These are phyloP conservation scores for Paspalum vaginatum DNA, from an alignment of 176 grass and related monocot genomes.

Conservation along the genomic window DNA sequence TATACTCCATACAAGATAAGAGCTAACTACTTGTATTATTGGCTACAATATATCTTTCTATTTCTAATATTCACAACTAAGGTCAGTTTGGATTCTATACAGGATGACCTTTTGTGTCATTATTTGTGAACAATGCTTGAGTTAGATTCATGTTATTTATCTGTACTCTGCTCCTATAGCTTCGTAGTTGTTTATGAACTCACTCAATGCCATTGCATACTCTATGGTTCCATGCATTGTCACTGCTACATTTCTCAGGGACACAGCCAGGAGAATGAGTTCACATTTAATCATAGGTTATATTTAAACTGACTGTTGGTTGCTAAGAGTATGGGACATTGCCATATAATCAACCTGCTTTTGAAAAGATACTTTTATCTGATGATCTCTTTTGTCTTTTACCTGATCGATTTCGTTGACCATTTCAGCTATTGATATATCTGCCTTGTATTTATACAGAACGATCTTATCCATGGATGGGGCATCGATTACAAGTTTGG, in stretches of 20 bases:
- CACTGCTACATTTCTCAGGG: conserved; percentile 14
- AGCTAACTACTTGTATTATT: background rate
- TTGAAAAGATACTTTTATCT: background rate
- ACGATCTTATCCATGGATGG: conserved; percentile 93
- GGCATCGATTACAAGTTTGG: conserved; percentile 96
- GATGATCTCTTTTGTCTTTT: conserved; percentile 13
- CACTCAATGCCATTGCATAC: background rate
- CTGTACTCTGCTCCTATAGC: background rate
- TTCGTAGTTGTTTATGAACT: conserved; percentile 12
- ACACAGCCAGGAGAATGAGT: background rate
- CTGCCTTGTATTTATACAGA: conserved; percentile 55
- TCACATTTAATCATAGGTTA: background rate
- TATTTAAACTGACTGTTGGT: conserved; percentile 8
- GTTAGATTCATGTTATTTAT: conserved; percentile 13
- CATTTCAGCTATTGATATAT: conserved; percentile 29
- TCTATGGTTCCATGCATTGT: background rate
- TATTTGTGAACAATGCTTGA: conserved; percentile 2
- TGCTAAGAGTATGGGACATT: background rate
- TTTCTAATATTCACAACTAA: background rate
- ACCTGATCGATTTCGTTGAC: conserved; percentile 1
- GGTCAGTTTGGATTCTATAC: background rate
- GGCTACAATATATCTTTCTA: background rate
- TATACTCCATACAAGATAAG: background rate
- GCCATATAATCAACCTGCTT: conserved; percentile 20
- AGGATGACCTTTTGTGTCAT: background rate